Evolutionary conservation across 495 filamentous ascomycete genomes (phyloP), one percentile per base, ranked within the genome.

Genomic region (Aspergillus olivimuriae): DNA sequence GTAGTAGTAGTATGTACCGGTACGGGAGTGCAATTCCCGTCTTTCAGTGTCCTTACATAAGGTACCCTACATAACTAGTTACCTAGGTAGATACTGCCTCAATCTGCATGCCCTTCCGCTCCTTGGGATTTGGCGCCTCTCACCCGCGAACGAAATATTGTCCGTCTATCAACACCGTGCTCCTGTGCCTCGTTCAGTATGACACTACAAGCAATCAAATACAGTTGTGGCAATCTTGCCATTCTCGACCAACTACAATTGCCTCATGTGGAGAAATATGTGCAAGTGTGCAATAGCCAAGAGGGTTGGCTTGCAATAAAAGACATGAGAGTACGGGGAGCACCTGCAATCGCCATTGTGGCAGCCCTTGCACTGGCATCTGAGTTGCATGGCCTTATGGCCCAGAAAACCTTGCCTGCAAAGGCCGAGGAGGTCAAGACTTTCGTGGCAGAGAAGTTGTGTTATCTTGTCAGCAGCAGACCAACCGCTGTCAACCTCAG

Each of bases 291-390:
- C 11, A 84, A 81, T 10, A 76, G 79, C 50, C 75, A 89, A 50
- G 86, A 95, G 66, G 92, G 85, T 12, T 97, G 89, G 75, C 77
- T 89, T 61, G 87, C 88, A 38, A 98, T 98, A 60, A 86, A 85
- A 58, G 76, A 86, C 15, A 98, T 98, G 92, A 80, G 88, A 44
- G 91, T 95, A 17, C 78, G 89, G 62, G 88, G 92, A 21, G 92
- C 92, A 10, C 92, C 92, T 15, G 92, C 94, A 31, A 98, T 98
- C 56, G 92, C 94, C 24, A 96, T 98, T 41, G 92, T 98, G 12
- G 92, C 94, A 18, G 88, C 87, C 5, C 78, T 98, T 26, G 82
- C 84, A 4, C 77, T 95, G 23, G 88, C 86, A 4, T 83, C 92
- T 10, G 69, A 73, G 34, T 50, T 70, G 16, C 46, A 57, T 17